Percentiles rank a stretch among this genome's conserved stretches.
These are phyloP conservation scores for Colletotrichum cereale DNA, from an alignment of 2,329 filamentous ascomycete genomes.

Conservation along the genomic window DNA sequence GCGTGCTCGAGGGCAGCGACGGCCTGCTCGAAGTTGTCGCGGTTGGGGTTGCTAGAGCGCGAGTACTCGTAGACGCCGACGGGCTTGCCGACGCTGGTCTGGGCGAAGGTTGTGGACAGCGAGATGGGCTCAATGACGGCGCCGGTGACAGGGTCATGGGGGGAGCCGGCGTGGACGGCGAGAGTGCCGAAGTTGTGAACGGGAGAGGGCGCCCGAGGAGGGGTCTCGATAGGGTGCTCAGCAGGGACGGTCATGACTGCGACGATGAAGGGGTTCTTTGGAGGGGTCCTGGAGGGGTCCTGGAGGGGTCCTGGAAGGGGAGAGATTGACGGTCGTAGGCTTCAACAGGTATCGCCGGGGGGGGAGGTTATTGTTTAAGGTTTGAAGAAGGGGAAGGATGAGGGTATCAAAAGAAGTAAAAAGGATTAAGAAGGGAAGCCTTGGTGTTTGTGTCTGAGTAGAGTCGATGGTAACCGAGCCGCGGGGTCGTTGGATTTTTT, in stretches of 20 bases:
- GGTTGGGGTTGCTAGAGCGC: slow-evolving; percentile 93
- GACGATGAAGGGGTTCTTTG: slow-evolving; percentile 13
- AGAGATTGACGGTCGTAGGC: background rate
- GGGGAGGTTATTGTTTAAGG: background rate
- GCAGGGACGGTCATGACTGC: slow-evolving; percentile 47
- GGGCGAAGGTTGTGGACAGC: slow-evolving; percentile 95
- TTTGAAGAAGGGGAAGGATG: background rate
- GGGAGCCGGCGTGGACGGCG: slow-evolving; percentile 92
- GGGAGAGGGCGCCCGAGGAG: slow-evolving; percentile 65
- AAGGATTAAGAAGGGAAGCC: background rate
- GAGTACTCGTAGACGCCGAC: slow-evolving; percentile 94
- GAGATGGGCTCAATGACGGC: slow-evolving; percentile 98
- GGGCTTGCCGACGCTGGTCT: slow-evolving; percentile 87
- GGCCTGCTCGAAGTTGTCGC: slow-evolving; percentile 92
- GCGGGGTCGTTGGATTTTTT: slow-evolving; percentile 26
- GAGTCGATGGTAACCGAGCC: slow-evolving; percentile 36
- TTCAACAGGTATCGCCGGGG: background rate
- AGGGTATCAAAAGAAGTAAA: slow-evolving; percentile 11
- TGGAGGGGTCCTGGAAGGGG: slow-evolving; percentile 5
- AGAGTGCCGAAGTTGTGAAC: slow-evolving; percentile 89
- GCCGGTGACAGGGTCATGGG: slow-evolving; percentile 90
- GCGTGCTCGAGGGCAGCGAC: slow-evolving; percentile 94
- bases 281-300: background rate
- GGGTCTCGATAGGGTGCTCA: slow-evolving; percentile 50
- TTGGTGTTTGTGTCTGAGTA: slow-evolving; percentile 12